Percentiles rank a stretch among this genome's conserved stretches.
phyloP scores from a whole-genome alignment of 441 rosid species.

The Flueggea neowawraea region DNA sequence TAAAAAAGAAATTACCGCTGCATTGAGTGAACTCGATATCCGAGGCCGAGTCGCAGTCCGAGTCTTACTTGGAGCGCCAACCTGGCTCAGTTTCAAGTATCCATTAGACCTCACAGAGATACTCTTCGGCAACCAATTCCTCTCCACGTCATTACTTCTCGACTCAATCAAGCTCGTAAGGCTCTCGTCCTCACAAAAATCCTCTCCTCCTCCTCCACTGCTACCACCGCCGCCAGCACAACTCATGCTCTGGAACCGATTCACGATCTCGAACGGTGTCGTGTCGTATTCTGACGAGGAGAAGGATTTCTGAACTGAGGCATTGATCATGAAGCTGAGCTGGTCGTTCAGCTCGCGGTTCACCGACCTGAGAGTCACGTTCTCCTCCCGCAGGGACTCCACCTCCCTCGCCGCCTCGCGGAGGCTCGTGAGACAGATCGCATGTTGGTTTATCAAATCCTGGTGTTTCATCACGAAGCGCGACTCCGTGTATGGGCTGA shows the following conservation, averaged over 20 bases:
- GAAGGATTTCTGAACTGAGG: slow-evolving; percentile 28
- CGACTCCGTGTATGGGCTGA: slow-evolving; percentile 9
- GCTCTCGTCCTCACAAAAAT: slow-evolving; percentile 31
- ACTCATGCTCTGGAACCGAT: slow-evolving; percentile 13
- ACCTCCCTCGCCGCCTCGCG: slow-evolving; percentile 40
- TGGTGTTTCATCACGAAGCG: slow-evolving; percentile 39
- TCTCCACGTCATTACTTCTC: slow-evolving; percentile 27
- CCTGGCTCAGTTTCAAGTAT: slow-evolving; percentile 36
- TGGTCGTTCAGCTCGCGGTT: slow-evolving; percentile 49
- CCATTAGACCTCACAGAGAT: slow-evolving; percentile 60
- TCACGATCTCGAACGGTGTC: slow-evolving; percentile 24
- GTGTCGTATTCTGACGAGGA: slow-evolving; percentile 10
- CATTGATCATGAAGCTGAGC: slow-evolving; percentile 29
- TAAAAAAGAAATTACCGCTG: slow-evolving; percentile 23
- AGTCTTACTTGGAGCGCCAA: slow-evolving; percentile 15
- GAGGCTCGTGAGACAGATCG: slow-evolving; percentile 44
- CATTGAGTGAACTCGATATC: slow-evolving; percentile 22
- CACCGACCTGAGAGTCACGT: slow-evolving; percentile 35
- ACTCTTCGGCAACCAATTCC: slow-evolving; percentile 51
- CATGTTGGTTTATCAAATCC: slow-evolving; percentile 47
- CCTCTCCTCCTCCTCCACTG: slow-evolving; percentile 25
- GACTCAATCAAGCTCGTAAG: slow-evolving; percentile 51
- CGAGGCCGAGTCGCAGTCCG: slow-evolving; percentile 28
- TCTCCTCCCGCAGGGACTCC: slow-evolving; percentile 47
- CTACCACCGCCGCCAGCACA: slow-evolving; percentile 14